phyloP scores from a whole-genome alignment of 2,329 filamentous ascomycete genomes.

The Clarireedia sp. region DNA sequence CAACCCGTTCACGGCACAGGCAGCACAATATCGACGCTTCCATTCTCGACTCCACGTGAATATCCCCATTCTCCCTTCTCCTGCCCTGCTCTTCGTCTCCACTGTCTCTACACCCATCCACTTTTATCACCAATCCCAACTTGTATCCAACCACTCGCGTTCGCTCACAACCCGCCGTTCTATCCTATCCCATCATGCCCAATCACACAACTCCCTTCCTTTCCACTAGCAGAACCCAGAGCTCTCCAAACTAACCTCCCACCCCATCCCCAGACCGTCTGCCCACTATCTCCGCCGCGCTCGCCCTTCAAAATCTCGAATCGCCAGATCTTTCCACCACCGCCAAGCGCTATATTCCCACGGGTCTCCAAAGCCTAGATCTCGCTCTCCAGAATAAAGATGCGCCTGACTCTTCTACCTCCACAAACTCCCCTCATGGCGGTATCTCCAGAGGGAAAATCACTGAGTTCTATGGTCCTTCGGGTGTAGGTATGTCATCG shows the following conservation, averaged over 20 bases:
- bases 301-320: constrained; percentile 56
- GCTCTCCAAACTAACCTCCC: constrained; percentile 6
- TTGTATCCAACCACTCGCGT: background rate
- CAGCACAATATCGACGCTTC: constrained; percentile 45
- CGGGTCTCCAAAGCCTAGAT: constrained; percentile 48
- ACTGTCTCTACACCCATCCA: background rate
- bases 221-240: background rate
- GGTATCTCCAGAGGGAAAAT: constrained; percentile 71
- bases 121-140: background rate
- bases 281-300: constrained; percentile 67
- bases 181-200: background rate
- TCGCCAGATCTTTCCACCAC: constrained; percentile 28
- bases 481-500: constrained; percentile 44
- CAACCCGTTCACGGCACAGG: constrained; percentile 52
- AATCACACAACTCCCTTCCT: background rate
- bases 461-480: constrained; percentile 81
- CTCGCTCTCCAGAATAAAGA: constrained; percentile 33
- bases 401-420: background rate
- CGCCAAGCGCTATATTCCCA: constrained; percentile 44
- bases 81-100: background rate
- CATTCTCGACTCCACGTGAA: constrained; percentile 26
- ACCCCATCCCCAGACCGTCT: constrained; percentile 52
- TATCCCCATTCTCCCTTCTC: background rate
- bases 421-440: constrained; percentile 28
- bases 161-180: no score